Evolutionary conservation across 306 rosid genomes (phyloP), one percentile per base, ranked within the genome.

Genomic region (Citrullus amarus): DNA sequence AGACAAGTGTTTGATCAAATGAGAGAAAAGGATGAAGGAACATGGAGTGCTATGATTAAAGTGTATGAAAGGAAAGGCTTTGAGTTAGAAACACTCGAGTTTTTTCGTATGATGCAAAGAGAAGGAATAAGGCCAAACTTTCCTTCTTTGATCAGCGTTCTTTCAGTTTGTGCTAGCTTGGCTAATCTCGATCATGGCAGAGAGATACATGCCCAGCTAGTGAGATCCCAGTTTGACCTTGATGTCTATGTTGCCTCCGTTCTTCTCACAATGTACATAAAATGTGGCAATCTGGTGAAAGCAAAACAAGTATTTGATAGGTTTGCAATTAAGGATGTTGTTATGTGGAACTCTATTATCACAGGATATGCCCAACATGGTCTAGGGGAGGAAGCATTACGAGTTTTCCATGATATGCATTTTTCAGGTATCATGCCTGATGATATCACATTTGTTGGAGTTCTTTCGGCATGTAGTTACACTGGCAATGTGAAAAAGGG

Each of bases 291-390:
- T 72, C 85, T 82, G 32, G 32, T 20, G 38, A 79, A 78, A 20
- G 89, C 87, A 41, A 57, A 79, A 43, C 81, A 66, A 70, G 70
- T 82, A 43, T 86, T 86, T 78, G 87, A 86, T 36, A 61, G 81
- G 62, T 79, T 84, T 75, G 51, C 44, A 65, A 34, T 17, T 14
- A 82, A 80, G 81, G 85, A 87, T 76, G 78, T 80, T 15, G 88
- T 87, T 36, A 78, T 79, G 82, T 87, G 90, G 90, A 84, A 84
- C 65, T 66, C 86, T 11, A 82, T 87, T 74, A 84, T 87, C 61
- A 78, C 85, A 6, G 86, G 84, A 59, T 87, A 84, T 38, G 80
- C 88, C 16, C 85, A 72, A 13, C 90, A 87, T 53, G 83, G 89
- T 34, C 78, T 81, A 68, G 89, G 86, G 72, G 79, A 68, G 81